Evolutionary conservation across 768 basidiomycete species (phyloP).

Genomic region (Hydnum rufescens): DNA sequence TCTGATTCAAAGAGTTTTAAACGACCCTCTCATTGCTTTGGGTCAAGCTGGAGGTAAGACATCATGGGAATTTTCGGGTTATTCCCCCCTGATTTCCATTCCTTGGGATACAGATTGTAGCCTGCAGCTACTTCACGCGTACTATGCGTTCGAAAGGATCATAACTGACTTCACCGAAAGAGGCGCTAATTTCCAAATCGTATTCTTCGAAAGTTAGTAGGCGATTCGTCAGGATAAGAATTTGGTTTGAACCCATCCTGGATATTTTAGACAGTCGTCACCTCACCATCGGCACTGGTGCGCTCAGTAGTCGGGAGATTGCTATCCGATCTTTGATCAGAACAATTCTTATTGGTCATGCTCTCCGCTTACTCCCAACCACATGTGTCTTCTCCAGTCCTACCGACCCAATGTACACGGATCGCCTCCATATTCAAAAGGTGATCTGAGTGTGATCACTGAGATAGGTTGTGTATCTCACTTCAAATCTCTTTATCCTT

Average conservation of each 20-base stretch:
- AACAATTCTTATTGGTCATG: conserved; percentile 30
- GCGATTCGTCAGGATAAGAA: not conserved
- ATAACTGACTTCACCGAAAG: conserved; percentile 30
- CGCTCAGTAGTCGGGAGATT: conserved; percentile 17
- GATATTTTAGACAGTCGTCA: not conserved
- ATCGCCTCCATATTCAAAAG: too few species aligned
- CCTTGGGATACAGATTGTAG: too few species aligned
- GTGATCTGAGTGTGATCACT: conserved; percentile 30
- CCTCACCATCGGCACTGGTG: not conserved
- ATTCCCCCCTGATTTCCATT: too few species aligned
- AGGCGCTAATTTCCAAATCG: conserved; percentile 37
- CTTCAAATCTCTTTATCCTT: conserved; percentile 8
- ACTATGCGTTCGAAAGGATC: conserved; percentile 31
- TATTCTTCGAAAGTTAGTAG: conserved; percentile 37
- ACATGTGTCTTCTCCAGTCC: conserved; percentile 28
- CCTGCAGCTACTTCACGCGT: conserved; percentile 47
- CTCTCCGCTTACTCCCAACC: conserved; percentile 26
- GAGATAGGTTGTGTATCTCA: conserved; percentile 21
- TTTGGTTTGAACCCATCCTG: not conserved
- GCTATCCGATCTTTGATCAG: conserved; percentile 28
- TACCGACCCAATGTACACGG: too few species aligned
- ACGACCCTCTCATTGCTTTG: conserved; percentile 40
- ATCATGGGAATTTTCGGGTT: too few species aligned
- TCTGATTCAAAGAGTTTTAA: conserved; percentile 34
- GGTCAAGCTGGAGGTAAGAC: conserved; percentile 28